Evolutionary conservation across 805 yeast genomes (phyloP).

Genomic region (Wickerhamiella sergipiensis): DNA sequence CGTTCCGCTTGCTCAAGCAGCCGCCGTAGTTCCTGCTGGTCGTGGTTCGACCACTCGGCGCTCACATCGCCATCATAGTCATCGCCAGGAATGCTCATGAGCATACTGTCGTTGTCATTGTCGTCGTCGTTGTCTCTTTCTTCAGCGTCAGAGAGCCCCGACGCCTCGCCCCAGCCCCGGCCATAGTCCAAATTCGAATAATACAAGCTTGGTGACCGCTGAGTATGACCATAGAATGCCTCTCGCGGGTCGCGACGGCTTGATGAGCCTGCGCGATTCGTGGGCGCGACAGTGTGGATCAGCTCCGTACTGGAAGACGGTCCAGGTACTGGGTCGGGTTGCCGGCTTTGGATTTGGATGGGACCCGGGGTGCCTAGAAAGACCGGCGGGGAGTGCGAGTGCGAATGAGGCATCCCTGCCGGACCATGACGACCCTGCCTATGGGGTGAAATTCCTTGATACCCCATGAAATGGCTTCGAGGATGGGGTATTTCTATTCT

Average conservation of each 20-base stretch:
- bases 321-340: background rate
- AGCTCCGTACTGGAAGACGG: background rate
- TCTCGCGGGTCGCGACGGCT: too few relatives aligned
- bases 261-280: too few relatives aligned
- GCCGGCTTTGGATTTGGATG: background rate
- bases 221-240: background rate
- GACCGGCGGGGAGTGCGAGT: background rate
- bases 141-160: background rate
- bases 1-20: conserved; percentile 40
- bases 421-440: background rate
- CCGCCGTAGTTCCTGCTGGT: conserved; percentile 33
- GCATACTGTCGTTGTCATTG: background rate
- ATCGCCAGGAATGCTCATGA: conserved; percentile 11
- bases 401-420: background rate
- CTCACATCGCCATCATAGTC: conserved; percentile 8
- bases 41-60: conserved; percentile 30
- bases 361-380: background rate
- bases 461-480: background rate
- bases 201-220: background rate
- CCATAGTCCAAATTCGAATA: background rate
- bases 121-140: background rate
- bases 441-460: background rate
- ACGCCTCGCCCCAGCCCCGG: background rate
- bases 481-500: background rate
- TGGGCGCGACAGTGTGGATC: too few relatives aligned